A percentile compares a stretch with the other conserved stretches of the same genome.
Evolutionary conservation across 768 basidiomycete species (phyloP).

Genomic region (Kockovaella imperatae): DNA sequence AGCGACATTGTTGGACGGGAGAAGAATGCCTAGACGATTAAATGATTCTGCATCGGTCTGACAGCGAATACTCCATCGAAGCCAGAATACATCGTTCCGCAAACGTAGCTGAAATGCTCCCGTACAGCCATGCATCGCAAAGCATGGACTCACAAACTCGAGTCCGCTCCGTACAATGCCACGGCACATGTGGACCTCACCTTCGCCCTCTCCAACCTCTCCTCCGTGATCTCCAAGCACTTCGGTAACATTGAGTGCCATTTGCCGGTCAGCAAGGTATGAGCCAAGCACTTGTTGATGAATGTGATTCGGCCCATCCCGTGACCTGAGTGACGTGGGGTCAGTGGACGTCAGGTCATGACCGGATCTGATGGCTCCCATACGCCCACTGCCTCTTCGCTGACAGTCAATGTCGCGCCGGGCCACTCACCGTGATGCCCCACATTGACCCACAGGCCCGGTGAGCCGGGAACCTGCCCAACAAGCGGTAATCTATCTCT

Average conservation of each 20-base stretch:
- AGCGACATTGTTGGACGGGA: too few species aligned
- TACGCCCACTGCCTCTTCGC: background rate
- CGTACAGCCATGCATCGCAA: too few species aligned
- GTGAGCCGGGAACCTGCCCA: conserved; percentile 21
- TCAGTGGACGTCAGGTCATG: too few species aligned
- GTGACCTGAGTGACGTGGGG: conserved; percentile 9
- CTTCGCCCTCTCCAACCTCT: conserved; percentile 20
- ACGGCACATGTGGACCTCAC: conserved; percentile 8
- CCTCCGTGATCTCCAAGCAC: conserved; percentile 21
- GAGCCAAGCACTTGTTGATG: conserved; percentile 23
- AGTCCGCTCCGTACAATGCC: too few species aligned
- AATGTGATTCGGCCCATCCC: conserved; percentile 33
- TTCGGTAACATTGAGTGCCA: conserved; percentile 29
- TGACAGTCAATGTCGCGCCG: background rate
- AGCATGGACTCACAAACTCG: too few species aligned
- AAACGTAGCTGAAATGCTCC: too few species aligned
- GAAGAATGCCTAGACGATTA: too few species aligned
- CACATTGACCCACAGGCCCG: conserved; percentile 26
- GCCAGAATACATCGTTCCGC: too few species aligned
- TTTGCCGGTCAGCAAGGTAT: conserved; percentile 11
- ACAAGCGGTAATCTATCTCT: conserved; percentile 32
- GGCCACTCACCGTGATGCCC: conserved; percentile 21
- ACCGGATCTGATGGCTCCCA: background rate
- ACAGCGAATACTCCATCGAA: too few species aligned
- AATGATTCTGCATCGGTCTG: too few species aligned